A percentile compares a stretch with the other conserved stretches of the same genome.
Conservation (phyloP, 2,329 filamentous ascomycete species). For the Penicillium sp. region DNA sequence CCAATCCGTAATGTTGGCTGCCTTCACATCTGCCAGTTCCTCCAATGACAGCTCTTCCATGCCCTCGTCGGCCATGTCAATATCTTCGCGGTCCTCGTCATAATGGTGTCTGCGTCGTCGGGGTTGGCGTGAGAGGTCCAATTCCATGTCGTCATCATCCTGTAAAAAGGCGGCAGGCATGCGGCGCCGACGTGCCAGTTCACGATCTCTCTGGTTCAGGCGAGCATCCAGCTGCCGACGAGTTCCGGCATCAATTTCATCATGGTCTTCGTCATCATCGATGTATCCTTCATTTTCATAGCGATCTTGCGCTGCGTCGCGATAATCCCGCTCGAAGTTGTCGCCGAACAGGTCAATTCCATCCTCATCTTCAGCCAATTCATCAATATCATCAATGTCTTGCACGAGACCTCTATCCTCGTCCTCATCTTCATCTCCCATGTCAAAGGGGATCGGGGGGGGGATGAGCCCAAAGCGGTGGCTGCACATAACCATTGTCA, state of each 20-base stretch:
- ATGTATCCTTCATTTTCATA: conserved; percentile 60
- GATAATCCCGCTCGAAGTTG: conserved; percentile 65
- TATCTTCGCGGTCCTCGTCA: conserved; percentile 88
- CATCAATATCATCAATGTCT: conserved; percentile 67
- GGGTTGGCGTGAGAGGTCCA: conserved; percentile 82
- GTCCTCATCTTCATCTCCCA: conserved; percentile 49
- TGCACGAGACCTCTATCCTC: conserved; percentile 60
- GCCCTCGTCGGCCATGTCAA: conserved; percentile 85
- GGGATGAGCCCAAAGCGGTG: conserved; percentile 52
- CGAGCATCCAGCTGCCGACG: conserved; percentile 62
- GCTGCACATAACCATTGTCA: conserved; percentile 17
- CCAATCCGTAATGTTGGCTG: conserved; percentile 91
- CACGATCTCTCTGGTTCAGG: conserved; percentile 62
- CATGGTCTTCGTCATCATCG: conserved; percentile 65
- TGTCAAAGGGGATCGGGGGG: conserved; percentile 56
- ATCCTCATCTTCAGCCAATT: conserved; percentile 68
- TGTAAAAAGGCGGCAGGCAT: conserved; percentile 65
- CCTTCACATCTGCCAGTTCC: conserved; percentile 88
- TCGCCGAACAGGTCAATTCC: conserved; percentile 69
- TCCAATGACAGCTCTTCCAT: conserved; percentile 95
- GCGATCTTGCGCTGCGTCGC: conserved; percentile 48
- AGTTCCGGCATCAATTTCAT: conserved; percentile 58
- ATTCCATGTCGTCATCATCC: conserved; percentile 77
- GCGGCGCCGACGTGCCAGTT: conserved; percentile 57
- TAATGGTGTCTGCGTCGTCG: conserved; percentile 84